These are phyloP conservation scores for Achlya hypogyna DNA, from an alignment of 352 stramenopile genomes.

Conservation along the genomic window DNA sequence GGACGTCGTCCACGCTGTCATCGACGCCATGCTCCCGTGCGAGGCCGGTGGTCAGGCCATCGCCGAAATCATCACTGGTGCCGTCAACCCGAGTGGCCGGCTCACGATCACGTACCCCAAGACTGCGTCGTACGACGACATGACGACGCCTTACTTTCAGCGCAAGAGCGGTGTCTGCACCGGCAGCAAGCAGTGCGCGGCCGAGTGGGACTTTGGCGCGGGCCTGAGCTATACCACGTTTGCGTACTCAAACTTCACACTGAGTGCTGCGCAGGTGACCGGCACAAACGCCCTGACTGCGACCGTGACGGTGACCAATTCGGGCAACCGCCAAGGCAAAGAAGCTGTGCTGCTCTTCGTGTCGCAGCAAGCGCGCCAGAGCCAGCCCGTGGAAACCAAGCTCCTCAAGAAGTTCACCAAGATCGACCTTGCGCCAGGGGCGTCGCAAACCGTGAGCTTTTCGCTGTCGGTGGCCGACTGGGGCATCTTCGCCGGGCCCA, in stretches of 20 bases:
- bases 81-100: slow-evolving; percentile 56
- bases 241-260: slow-evolving; percentile 37
- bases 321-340: slow-evolving; percentile 34
- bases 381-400: slow-evolving; percentile 65
- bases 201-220: slow-evolving; percentile 56
- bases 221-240: slow-evolving; percentile 63
- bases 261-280: slow-evolving; percentile 32
- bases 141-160: too few relatives aligned
- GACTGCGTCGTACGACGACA: slow-evolving; percentile 69
- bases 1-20: slow-evolving; percentile 38
- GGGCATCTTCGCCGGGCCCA: slow-evolving; percentile 51
- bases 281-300: slow-evolving; percentile 28
- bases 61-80: slow-evolving; percentile 53
- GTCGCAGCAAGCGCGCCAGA: slow-evolving; percentile 46
- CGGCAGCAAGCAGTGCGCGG: slow-evolving; percentile 27
- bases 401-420: slow-evolving; percentile 73
- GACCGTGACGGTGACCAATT: slow-evolving; percentile 35
- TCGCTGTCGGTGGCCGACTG: slow-evolving; percentile 42
- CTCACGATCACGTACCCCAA: slow-evolving; percentile 74
- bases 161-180: slow-evolving; percentile 37
- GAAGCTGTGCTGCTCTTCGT: slow-evolving; percentile 73
- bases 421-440: slow-evolving; percentile 41
- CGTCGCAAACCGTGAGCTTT: slow-evolving; percentile 30
- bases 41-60: slow-evolving; percentile 70
- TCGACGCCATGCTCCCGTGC: slow-evolving; percentile 65